Percentiles rank a stretch among this genome's conserved stretches.
Conservation (phyloP, 2,329 filamentous ascomycete genomes). For the Verticillium isaacii region DNA sequence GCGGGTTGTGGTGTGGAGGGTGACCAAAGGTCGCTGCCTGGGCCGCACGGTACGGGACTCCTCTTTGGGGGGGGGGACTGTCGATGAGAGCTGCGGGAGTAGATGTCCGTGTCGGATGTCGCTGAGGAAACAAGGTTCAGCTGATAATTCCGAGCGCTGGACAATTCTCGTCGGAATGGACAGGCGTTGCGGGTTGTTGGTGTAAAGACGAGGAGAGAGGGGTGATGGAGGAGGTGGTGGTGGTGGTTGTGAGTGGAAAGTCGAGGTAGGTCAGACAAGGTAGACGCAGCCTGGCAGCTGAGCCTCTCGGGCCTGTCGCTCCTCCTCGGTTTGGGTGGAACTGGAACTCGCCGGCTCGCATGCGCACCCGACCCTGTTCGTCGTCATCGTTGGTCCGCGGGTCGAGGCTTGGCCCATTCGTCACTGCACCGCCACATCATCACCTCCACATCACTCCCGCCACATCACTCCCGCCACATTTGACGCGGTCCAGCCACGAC, state of each 20-base stretch:
- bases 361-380: background rate
- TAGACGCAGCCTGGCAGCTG: background rate
- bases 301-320: background rate
- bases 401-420: background rate
- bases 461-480: background rate
- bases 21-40: background rate
- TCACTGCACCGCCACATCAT: background rate
- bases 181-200: background rate
- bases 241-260: background rate
- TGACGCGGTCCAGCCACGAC: background rate
- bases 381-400: background rate
- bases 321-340: background rate
- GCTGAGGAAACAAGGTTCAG: no score
- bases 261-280: background rate
- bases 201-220: background rate
- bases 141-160: background rate
- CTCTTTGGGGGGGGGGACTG: background rate
- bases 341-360: background rate
- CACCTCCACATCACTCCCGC: no score
- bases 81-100: background rate
- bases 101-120: background rate
- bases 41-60: background rate
- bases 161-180: background rate
- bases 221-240: background rate
- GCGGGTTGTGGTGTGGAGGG: constrained; percentile 4